These are phyloP conservation scores for Globisporangium rhizosaccharum DNA, from an alignment of 352 stramenopile species.

Conservation along the genomic window DNA sequence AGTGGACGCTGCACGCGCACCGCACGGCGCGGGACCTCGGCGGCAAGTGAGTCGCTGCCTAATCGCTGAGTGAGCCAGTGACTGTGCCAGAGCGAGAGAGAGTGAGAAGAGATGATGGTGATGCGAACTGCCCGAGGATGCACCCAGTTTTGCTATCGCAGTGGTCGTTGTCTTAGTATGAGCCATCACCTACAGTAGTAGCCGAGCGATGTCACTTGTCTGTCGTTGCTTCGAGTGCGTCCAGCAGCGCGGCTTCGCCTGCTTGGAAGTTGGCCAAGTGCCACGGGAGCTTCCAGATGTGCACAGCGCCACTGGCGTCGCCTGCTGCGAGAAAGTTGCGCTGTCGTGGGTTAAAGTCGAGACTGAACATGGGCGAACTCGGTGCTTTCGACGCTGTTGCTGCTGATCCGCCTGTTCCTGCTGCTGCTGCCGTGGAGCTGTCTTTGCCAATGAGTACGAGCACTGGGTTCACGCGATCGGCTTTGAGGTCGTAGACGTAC, in stretches of 20 bases:
- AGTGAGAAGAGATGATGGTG: background rate
- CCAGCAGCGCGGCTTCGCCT: constrained; percentile 52
- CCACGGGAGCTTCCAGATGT: constrained; percentile 85
- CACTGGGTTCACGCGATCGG: constrained; percentile 36
- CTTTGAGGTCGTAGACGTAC: constrained; percentile 75
- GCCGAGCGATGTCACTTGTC: background rate
- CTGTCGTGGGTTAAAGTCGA: constrained; percentile 81
- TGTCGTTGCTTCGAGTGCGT: constrained; percentile 24
- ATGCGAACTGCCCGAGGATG: background rate
- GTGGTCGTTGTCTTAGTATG: no score
- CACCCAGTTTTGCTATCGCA: no score
- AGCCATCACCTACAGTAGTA: no score
- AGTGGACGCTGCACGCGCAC: constrained; percentile 77
- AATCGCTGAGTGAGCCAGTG: background rate
- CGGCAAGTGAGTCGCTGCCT: constrained; percentile 38
- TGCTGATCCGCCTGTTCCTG: background rate
- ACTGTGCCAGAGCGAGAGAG: background rate
- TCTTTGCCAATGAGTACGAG: constrained; percentile 40
- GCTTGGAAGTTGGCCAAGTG: constrained; percentile 75
- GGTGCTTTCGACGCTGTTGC: constrained; percentile 2
- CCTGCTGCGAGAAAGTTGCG: constrained; percentile 80
- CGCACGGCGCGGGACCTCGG: constrained; percentile 73
- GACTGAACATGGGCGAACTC: constrained; percentile 36
- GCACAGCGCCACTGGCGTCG: constrained; percentile 50
- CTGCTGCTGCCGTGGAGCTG: constrained; percentile 1